Conservation (phyloP, 2,329 filamentous ascomycete species). For the Lecanosticta acicola region DNA sequence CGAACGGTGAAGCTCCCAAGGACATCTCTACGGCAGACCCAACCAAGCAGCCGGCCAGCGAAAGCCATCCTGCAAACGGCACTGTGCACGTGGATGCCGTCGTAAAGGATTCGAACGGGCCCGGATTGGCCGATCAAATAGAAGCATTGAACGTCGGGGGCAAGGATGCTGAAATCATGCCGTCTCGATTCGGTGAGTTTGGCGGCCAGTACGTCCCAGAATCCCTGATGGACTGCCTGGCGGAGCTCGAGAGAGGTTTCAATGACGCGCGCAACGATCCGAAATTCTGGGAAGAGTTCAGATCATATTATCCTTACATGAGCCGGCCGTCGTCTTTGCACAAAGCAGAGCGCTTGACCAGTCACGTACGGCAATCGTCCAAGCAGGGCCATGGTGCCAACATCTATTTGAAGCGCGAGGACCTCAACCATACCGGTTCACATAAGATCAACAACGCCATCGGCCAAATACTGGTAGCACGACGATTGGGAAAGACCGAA, state of each 20-base stretch:
- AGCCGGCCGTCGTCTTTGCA: slow-evolving; percentile 89
- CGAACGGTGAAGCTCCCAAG: slow-evolving; percentile 29
- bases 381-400: slow-evolving; percentile 72
- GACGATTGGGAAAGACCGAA: slow-evolving; percentile 82
- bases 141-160: slow-evolving; percentile 68
- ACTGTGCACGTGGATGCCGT: slow-evolving; percentile 62
- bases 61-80: slow-evolving; percentile 39
- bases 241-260: slow-evolving; percentile 86
- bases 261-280: slow-evolving; percentile 80
- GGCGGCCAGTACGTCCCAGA: slow-evolving; percentile 97
- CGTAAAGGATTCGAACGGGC: slow-evolving; percentile 55
- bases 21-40: slow-evolving; percentile 32
- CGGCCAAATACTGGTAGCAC: slow-evolving; percentile 83
- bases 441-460: slow-evolving; percentile 99
- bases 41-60: slow-evolving; percentile 30
- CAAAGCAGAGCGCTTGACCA: slow-evolving; percentile 78
- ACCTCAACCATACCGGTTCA: slow-evolving; percentile 93
- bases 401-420: slow-evolving; percentile 97
- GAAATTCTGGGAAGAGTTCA: slow-evolving; percentile 93
- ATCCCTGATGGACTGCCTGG: slow-evolving; percentile 93
- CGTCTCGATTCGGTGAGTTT: slow-evolving; percentile 88
- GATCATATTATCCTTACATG: slow-evolving; percentile 96
- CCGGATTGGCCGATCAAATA: slow-evolving; percentile 74
- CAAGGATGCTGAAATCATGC: slow-evolving; percentile 52
- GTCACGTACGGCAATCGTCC: slow-evolving; percentile 37